phyloP scores from a whole-genome alignment of 139 green algal genomes.

The Chlamydomonas sp. region DNA sequence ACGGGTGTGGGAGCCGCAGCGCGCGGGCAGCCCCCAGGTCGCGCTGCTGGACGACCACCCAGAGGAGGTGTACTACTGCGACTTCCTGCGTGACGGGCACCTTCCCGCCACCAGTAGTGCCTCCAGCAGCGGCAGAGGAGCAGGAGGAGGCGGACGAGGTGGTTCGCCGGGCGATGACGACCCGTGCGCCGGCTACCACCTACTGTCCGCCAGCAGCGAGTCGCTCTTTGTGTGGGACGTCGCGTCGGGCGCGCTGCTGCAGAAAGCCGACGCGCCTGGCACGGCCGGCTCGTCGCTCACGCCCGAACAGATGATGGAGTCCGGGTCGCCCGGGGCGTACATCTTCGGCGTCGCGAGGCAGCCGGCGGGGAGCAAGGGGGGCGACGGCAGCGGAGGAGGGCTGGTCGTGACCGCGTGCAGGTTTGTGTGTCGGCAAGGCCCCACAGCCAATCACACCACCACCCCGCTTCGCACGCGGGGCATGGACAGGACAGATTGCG shows the following conservation, averaged over 20 bases:
- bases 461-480: too few species aligned
- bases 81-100: too few species aligned
- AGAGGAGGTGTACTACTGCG: conserved; percentile 46
- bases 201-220: conserved; percentile 35
- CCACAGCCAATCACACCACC: too few species aligned
- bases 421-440: too few species aligned
- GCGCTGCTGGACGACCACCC: conserved; percentile 36
- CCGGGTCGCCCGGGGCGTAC: conserved; percentile 23
- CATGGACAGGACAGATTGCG: too few species aligned
- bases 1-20: too few species aligned
- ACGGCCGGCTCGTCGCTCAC: conserved; percentile 23
- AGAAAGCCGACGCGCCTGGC: conserved; percentile 25
- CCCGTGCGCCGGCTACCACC: too few species aligned
- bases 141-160: neutral
- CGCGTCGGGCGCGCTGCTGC: conserved; percentile 14
- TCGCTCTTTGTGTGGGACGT: conserved; percentile 46
- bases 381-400: neutral
- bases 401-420: conserved; percentile 30
- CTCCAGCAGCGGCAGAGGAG: too few species aligned
- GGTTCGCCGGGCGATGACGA: neutral
- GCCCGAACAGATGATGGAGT: conserved; percentile 16
- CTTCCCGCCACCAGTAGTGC: neutral
- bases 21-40: conserved; percentile 27
- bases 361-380: conserved; percentile 3
- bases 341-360: conserved; percentile 23